These are phyloP conservation scores for Cicer yamashitae DNA, from an alignment of 306 rosid genomes.

Conservation along the genomic window DNA sequence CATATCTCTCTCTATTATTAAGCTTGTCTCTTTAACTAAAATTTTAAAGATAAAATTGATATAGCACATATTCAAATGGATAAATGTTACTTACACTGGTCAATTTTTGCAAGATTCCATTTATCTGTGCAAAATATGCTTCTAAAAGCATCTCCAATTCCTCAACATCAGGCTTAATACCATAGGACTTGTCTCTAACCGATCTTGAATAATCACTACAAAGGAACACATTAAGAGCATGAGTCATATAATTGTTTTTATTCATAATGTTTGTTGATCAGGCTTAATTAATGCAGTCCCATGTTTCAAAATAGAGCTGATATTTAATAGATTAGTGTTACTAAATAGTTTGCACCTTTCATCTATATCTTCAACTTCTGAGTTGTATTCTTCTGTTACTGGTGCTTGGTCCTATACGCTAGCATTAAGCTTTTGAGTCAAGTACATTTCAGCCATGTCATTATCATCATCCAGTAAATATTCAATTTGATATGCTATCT, in stretches of 20 bases:
- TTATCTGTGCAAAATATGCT: slow-evolving; percentile 83
- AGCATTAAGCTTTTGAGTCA: slow-evolving; percentile 65
- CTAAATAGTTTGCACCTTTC: not conserved
- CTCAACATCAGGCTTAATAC: slow-evolving; percentile 59
- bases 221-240: slow-evolving; percentile 2
- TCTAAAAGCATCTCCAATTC: slow-evolving; percentile 90
- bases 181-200: slow-evolving; percentile 43
- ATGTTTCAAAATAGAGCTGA: not conserved
- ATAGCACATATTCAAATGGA: not conserved
- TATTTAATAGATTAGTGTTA: not conserved
- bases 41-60: not conserved
- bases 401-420: slow-evolving; percentile 48
- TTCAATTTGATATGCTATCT: slow-evolving; percentile 71
- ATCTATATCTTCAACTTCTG: slow-evolving; percentile 44
- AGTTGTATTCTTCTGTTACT: slow-evolving; percentile 27
- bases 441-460: slow-evolving; percentile 90
- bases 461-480: slow-evolving; percentile 78
- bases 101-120: slow-evolving; percentile 71
- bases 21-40: too few species aligned
- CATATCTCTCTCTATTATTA: too few species aligned
- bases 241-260: not conserved
- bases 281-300: too few species aligned
- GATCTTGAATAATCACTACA: slow-evolving; percentile 43
- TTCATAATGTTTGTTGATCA: not conserved
- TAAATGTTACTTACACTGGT: slow-evolving; percentile 57